These are phyloP conservation scores for Phaffomyces thermotolerans DNA, from an alignment of 805 yeast genomes.

Conservation along the genomic window DNA sequence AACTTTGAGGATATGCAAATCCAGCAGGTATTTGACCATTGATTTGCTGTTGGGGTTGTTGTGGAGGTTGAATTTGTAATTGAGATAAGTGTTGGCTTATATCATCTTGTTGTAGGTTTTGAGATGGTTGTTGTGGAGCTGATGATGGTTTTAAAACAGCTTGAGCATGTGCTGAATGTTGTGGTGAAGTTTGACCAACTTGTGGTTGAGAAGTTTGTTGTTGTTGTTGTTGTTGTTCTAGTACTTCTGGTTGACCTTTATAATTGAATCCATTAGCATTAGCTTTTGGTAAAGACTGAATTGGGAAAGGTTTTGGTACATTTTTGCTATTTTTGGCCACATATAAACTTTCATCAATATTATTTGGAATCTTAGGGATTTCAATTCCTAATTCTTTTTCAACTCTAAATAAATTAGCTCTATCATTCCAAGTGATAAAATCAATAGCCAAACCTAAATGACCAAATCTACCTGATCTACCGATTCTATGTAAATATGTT, in stretches of 20 bases:
- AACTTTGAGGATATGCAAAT: conserved; percentile 12
- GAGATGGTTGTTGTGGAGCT: conserved; percentile 16
- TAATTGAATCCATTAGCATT: conserved; percentile 34
- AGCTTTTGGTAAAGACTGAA: conserved; percentile 46
- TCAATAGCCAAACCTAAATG: conserved; percentile 97
- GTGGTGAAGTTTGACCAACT: conserved; percentile 13
- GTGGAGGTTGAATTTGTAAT: conserved; percentile 14
- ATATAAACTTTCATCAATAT: conserved; percentile 80
- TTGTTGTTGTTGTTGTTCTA: conserved; percentile 17
- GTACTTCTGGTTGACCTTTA: conserved; percentile 37
- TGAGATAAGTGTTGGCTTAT: conserved; percentile 10
- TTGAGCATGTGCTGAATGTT: conserved; percentile 16
- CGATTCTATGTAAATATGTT: conserved; percentile 95
- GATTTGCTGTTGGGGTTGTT: conserved; percentile 14
- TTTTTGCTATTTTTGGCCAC: conserved; percentile 70
- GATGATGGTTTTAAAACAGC: conserved; percentile 8
- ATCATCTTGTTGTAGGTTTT: conserved; percentile 8
- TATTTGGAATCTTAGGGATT: conserved; percentile 93
- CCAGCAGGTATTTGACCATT: conserved; percentile 12
- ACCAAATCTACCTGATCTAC: conserved; percentile 98
- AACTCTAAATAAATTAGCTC: conserved; percentile 86
- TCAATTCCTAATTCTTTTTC: conserved; percentile 98
- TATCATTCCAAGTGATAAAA: conserved; percentile 93
- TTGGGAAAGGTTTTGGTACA: conserved; percentile 86
- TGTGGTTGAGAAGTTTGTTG: conserved; percentile 15